Percentiles rank a stretch among this genome's conserved stretches.
Evolutionary conservation across 2,329 filamentous ascomycete genomes (phyloP).

Genomic region (Penicillium decumbens): DNA sequence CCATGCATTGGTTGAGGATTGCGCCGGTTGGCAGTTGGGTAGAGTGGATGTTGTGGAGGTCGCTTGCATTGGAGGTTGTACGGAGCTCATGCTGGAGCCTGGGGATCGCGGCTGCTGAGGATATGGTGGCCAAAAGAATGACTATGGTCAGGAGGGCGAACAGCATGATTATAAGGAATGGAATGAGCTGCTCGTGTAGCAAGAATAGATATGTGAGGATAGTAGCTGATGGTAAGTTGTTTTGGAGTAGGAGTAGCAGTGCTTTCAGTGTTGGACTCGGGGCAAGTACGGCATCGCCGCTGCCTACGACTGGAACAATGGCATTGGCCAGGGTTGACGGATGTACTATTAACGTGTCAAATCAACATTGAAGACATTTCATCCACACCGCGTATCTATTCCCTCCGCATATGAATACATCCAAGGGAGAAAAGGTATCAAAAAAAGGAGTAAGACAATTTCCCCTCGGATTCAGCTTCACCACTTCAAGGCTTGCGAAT

Average conservation of each 20-base stretch:
- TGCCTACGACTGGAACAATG: constrained; percentile 1
- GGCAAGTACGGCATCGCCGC: constrained; percentile 1
- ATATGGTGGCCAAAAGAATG: constrained; percentile 6
- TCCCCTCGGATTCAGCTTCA: constrained; percentile 6
- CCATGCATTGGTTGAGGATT: constrained; percentile 38
- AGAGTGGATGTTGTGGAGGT: not conserved
- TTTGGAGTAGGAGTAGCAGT: no score
- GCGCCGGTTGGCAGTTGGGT: constrained; percentile 38
- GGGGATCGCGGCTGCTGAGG: constrained; percentile 2
- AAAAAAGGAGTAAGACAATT: constrained; percentile 21
- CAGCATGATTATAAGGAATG: not conserved
- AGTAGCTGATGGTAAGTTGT: not conserved
- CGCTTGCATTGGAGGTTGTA: not conserved
- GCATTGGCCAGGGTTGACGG: not conserved
- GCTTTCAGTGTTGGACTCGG: not conserved
- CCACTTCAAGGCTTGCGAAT: not conserved
- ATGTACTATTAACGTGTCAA: not conserved
- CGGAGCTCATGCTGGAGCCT: not conserved
- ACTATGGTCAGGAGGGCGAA: constrained; percentile 1
- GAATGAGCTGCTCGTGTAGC: not conserved
- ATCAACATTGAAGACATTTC: not conserved
- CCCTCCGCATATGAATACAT: constrained; percentile 21
- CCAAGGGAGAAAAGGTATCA: constrained; percentile 19
- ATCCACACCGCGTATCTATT: not conserved
- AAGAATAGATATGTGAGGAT: not conserved